Evolutionary conservation across 75 land plant genomes (phyloP).

Genomic region (Selaginella tamariscina): DNA sequence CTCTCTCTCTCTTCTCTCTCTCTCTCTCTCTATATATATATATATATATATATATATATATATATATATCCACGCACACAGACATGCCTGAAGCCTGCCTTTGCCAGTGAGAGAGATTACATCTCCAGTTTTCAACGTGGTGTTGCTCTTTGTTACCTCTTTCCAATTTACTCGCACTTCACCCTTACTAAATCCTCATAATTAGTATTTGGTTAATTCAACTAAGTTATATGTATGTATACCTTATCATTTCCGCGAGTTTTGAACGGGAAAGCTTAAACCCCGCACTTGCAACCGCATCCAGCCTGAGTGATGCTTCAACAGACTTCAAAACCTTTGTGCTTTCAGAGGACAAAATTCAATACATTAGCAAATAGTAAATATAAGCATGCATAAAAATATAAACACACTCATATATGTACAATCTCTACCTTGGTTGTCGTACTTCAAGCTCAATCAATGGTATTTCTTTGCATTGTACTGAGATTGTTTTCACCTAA

Average conservation of each 20-base stretch:
- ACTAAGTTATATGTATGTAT: background rate
- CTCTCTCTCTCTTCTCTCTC: no score
- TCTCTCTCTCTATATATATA: no score
- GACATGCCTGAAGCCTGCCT: slow-evolving; percentile 77
- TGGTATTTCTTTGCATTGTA: slow-evolving; percentile 56
- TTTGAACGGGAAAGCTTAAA: slow-evolving; percentile 83
- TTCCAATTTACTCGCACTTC: slow-evolving; percentile 91
- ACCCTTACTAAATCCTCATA: slow-evolving; percentile 30
- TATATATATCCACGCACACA: no score
- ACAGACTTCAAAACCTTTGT: slow-evolving; percentile 58
- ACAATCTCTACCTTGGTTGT: slow-evolving; percentile 56
- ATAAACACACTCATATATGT: background rate
- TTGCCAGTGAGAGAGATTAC: slow-evolving; percentile 70
- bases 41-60: no score
- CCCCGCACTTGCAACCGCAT: slow-evolving; percentile 97
- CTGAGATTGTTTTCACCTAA: slow-evolving; percentile 85
- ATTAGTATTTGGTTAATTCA: background rate
- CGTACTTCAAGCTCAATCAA: slow-evolving; percentile 63
- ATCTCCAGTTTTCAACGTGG: slow-evolving; percentile 64
- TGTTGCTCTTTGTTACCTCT: slow-evolving; percentile 59
- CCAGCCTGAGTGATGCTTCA: slow-evolving; percentile 84
- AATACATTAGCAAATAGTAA: no score
- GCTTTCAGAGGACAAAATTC: no score
- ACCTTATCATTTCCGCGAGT: slow-evolving; percentile 76
- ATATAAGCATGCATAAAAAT: background rate